These are phyloP conservation scores for Citrullus colocynthis DNA, from an alignment of 306 rosid species.

Conservation along the genomic window DNA sequence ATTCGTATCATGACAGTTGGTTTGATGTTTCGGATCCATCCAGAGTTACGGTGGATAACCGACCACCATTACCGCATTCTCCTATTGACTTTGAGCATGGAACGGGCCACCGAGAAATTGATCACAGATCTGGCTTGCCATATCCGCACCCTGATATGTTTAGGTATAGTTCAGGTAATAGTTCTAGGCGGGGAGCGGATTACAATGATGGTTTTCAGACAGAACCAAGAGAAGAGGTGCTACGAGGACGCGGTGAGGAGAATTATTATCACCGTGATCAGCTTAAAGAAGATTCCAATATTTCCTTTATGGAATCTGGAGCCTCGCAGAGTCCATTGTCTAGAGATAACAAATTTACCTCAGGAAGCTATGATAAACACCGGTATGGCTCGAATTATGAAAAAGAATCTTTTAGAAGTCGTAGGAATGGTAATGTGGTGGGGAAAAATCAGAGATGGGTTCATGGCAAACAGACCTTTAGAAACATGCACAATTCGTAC, in stretches of 20 bases:
- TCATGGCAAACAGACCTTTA: constrained; percentile 29
- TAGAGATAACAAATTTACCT: constrained; percentile 11
- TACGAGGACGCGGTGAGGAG: constrained; percentile 20
- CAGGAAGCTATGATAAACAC: constrained; percentile 18
- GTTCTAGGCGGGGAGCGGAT: constrained; percentile 5
- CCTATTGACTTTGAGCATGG: constrained; percentile 3
- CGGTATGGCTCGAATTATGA: constrained; percentile 15
- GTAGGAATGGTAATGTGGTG: constrained; percentile 15
- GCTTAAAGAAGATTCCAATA: neutral
- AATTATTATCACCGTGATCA: constrained; percentile 18
- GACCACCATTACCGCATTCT: neutral
- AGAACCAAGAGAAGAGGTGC: constrained; percentile 12
- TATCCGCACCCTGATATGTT: neutral
- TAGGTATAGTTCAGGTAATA: constrained; percentile 4
- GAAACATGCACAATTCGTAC: constrained; percentile 31
- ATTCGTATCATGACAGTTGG: neutral
- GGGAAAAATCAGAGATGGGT: constrained; percentile 38
- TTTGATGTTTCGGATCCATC: neutral
- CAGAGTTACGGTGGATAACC: neutral
- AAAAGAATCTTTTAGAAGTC: constrained; percentile 15
- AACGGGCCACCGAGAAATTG: neutral
- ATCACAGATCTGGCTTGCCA: neutral
- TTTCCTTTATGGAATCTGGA: constrained; percentile 6
- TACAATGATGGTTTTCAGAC: neutral
- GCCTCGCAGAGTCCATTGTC: constrained; percentile 7